These are phyloP conservation scores for Acanthamoeba triangularis DNA, from an alignment of 208 protist genomes.

Conservation along the genomic window DNA sequence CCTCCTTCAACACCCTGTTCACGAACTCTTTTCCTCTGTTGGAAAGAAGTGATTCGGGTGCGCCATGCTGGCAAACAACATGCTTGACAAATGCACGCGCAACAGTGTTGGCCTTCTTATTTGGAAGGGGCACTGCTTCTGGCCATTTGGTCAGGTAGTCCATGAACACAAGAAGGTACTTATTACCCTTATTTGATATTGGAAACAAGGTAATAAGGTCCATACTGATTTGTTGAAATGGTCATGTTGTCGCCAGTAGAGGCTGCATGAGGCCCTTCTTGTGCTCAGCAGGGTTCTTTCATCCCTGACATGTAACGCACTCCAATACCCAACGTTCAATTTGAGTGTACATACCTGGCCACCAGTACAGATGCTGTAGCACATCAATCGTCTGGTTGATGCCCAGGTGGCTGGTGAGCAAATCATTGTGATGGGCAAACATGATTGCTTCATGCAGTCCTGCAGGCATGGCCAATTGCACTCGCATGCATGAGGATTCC, in stretches of 20 bases:
- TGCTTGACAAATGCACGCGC: neutral
- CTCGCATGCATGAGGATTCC: neutral
- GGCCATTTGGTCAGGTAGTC: constrained; percentile 73
- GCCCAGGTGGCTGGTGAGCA: neutral
- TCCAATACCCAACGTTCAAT: neutral
- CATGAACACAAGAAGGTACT: constrained; percentile 49
- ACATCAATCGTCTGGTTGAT: neutral
- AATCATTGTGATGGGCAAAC: neutral
- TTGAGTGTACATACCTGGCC: constrained; percentile 33
- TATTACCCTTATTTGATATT: neutral
- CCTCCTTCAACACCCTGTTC: neutral
- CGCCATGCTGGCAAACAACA: constrained; percentile 46
- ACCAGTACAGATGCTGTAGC: constrained; percentile 18
- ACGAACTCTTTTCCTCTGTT: constrained; percentile 64
- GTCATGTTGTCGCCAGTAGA: neutral
- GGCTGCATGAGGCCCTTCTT: neutral
- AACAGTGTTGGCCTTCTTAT: neutral
- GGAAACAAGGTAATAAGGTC: constrained; percentile 27
- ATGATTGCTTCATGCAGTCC: neutral
- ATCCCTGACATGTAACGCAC: neutral
- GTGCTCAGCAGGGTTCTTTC: neutral
- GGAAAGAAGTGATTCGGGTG: constrained; percentile 61
- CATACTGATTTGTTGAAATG: constrained; percentile 14
- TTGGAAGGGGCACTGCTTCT: neutral
- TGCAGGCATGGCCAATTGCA: neutral